Evolutionary conservation across 192 early-diverging fungal genomes (phyloP).

Genomic region (Podila epicladia): DNA sequence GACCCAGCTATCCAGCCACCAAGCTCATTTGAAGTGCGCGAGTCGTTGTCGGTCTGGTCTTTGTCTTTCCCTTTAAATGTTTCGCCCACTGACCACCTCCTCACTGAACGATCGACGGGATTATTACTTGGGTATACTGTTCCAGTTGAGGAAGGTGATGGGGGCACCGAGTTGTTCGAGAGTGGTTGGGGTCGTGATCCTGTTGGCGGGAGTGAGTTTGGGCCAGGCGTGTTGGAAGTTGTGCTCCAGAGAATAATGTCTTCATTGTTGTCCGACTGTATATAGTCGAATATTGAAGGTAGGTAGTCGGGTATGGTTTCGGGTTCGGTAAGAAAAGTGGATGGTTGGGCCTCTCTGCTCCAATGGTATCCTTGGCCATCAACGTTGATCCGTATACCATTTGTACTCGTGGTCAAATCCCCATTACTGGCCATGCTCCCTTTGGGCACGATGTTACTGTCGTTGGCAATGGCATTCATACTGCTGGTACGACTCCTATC

Average conservation of each 20-base stretch:
- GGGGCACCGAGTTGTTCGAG: not conserved
- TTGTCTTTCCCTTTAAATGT: slow-evolving; percentile 17
- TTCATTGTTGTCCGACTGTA: slow-evolving; percentile 39
- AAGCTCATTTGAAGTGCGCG: not conserved
- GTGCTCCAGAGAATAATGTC: slow-evolving; percentile 43
- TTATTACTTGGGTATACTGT: not conserved
- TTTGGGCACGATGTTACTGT: not conserved
- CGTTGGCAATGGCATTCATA: not conserved
- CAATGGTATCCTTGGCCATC: not conserved
- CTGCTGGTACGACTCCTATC: slow-evolving; percentile 10
- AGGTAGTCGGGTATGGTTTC: slow-evolving; percentile 18
- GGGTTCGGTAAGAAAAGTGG: not conserved
- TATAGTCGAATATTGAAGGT: slow-evolving; percentile 37
- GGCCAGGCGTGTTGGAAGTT: not conserved
- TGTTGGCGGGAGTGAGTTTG: not conserved
- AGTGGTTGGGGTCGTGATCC: not conserved
- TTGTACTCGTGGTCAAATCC: not conserved
- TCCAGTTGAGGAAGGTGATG: slow-evolving; percentile 1
- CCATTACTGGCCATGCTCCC: not conserved
- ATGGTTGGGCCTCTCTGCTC: not conserved
- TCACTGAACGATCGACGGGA: not conserved
- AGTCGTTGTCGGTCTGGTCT: not conserved
- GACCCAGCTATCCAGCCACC: not conserved
- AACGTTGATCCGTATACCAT: not conserved
- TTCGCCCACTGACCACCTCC: slow-evolving; percentile 39